Evolutionary conservation across 202 grass and related monocot genomes (phyloP).

Genomic region (Eragrostis tef): DNA sequence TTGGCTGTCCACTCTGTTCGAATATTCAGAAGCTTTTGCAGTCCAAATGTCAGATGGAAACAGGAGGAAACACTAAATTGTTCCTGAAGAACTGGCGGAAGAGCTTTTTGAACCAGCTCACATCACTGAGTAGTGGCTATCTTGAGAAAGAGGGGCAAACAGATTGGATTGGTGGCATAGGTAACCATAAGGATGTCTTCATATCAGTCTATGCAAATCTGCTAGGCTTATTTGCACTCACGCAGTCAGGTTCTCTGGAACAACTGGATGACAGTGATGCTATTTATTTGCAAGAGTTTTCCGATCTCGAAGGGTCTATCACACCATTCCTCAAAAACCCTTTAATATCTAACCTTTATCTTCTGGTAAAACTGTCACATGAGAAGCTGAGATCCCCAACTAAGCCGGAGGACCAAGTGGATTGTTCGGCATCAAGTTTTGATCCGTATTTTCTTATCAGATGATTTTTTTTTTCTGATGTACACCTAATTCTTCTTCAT

Average conservation of each 20-base stretch:
- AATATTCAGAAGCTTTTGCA: constrained; percentile 74
- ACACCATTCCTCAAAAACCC: constrained; percentile 84
- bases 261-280: constrained; percentile 34
- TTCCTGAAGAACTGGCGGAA: constrained; percentile 69
- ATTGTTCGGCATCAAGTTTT: constrained; percentile 53
- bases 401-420: constrained; percentile 32
- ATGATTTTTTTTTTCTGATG: constrained; percentile 54
- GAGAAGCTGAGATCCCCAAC: constrained; percentile 26
- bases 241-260: constrained; percentile 31
- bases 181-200: constrained; percentile 94
- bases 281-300: constrained; percentile 59
- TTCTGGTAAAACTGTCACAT: constrained; percentile 56
- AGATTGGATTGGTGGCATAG: constrained; percentile 90
- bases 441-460: constrained; percentile 92
- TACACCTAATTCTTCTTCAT: constrained; percentile 31
- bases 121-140: constrained; percentile 56
- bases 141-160: constrained; percentile 64
- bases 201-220: constrained; percentile 75
- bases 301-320: constrained; percentile 56
- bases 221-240: constrained; percentile 70
- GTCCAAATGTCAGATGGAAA: constrained; percentile 49
- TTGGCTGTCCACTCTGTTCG: constrained; percentile 55
- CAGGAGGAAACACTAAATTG: constrained; percentile 39
- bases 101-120: constrained; percentile 64
- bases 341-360: constrained; percentile 78